These are phyloP conservation scores for Tetragonia tetragonoides DNA, from an alignment of 148 eudicot species.

Conservation along the genomic window DNA sequence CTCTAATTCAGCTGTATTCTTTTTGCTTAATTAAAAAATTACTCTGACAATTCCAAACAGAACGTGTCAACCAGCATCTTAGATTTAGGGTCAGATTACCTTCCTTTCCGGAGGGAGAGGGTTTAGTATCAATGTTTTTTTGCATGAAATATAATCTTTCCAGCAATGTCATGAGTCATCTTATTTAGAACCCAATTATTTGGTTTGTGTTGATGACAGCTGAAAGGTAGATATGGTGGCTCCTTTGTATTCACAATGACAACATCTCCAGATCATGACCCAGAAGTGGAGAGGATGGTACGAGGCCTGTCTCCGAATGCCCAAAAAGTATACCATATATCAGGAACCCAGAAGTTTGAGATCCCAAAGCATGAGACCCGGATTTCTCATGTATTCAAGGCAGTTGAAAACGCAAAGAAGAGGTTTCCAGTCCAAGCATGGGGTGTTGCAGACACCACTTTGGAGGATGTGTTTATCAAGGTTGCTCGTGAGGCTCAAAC, in stretches of 20 bases:
- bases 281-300: slow-evolving; percentile 63
- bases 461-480: slow-evolving; percentile 86
- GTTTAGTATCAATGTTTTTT: too few species aligned
- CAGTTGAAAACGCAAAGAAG: slow-evolving; percentile 76
- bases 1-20: too few species aligned
- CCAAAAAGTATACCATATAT: slow-evolving; percentile 68
- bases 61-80: too few species aligned
- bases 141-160: too few species aligned
- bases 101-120: too few species aligned
- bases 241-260: slow-evolving; percentile 81
- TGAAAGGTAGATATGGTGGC: slow-evolving; percentile 82
- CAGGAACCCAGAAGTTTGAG: slow-evolving; percentile 88
- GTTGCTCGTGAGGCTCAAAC: slow-evolving; percentile 72
- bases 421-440: slow-evolving; percentile 76
- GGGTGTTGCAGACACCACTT: slow-evolving; percentile 88
- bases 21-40: too few species aligned
- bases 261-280: slow-evolving; percentile 57
- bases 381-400: slow-evolving; percentile 67
- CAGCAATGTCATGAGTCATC: too few species aligned
- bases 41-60: too few species aligned
- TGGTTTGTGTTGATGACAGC: slow-evolving; percentile 34
- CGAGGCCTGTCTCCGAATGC: slow-evolving; percentile 52
- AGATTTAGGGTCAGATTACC: too few species aligned
- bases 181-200: background rate
- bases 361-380: slow-evolving; percentile 60